Base-by-base conservation (phyloP, 106 monocot genomes). In the Allium fistulosum region DNA sequence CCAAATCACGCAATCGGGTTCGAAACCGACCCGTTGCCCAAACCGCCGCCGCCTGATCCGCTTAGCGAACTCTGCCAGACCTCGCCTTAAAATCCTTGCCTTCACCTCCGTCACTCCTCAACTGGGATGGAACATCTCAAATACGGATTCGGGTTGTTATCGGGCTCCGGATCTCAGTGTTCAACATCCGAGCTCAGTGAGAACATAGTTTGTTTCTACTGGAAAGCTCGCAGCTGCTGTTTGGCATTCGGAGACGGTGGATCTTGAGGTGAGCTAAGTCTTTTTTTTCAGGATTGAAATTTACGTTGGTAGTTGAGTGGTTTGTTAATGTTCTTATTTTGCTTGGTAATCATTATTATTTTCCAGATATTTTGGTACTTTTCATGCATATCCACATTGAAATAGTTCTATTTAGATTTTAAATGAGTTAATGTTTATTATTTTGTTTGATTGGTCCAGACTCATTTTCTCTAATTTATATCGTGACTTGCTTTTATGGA, bases 151-250 rank as follows among this genome's bases (percentile, higher is more conserved):
- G 11, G 80, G 64, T 4, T 49, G 18, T 22, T n/a, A 17, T 45
- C 49, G 66, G 66, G 46, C 46, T 37, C 59, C 46, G 26, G n/a
- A 11, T 28, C 13, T 62, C 71, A 62, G 26, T 11, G 12, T 26
- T 37, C 37, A 37, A 37, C 37, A 5, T 5, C 2, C 37, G 57
- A 27, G 22, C 15, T 16, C 53, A 53, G 7, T 11, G 4, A 48
- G 11, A 2, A 51, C 17, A 55, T 53, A 48, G 51, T 58, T 9
- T 8, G 71, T 78, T 7, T 83, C 83, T 10, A 83, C 78, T 47
- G 75, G 87, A 72, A 87, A 69, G 80, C 80, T 87, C n/a, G 87
- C 83, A 8, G 80, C 87, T 2, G 80, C 71, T 47, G 55, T 80
- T 7, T 87, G 87, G 87, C 74, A 76, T 48, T 48, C 83, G 46